phyloP scores from a whole-genome alignment of 2,329 filamentous ascomycete species.

The Phyllosticta citriasiana region DNA sequence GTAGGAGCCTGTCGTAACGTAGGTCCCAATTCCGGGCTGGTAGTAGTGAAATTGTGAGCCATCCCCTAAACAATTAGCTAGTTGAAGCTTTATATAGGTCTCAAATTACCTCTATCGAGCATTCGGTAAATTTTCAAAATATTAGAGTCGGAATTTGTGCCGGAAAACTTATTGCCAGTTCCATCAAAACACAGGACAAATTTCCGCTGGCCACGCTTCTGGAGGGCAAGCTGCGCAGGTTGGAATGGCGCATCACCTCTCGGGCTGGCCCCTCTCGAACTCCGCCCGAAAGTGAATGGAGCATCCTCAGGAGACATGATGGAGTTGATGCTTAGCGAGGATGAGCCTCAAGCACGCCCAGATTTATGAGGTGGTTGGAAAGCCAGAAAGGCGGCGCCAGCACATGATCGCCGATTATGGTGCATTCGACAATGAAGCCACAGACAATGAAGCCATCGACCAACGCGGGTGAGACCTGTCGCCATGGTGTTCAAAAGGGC shows the following conservation, averaged over 20 bases:
- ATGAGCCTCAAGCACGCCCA: neutral
- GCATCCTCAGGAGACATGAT: neutral
- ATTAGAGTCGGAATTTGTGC: slow-evolving; percentile 15
- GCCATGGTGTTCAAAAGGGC: neutral
- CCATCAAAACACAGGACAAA: slow-evolving; percentile 36
- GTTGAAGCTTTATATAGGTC: too few relatives aligned
- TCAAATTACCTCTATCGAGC: slow-evolving; percentile 13
- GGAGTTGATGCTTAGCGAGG: neutral
- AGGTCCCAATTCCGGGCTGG: slow-evolving; percentile 56
- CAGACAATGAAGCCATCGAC: neutral
- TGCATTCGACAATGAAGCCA: neutral
- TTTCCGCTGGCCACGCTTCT: slow-evolving; percentile 39
- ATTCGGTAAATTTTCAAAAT: slow-evolving; percentile 16
- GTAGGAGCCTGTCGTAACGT: slow-evolving; percentile 52
- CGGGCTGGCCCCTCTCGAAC: neutral
- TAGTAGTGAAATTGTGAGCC: slow-evolving; percentile 15
- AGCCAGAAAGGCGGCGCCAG: neutral
- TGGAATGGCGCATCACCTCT: neutral
- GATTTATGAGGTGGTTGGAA: neutral
- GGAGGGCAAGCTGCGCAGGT: slow-evolving; percentile 24
- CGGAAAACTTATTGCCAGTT: slow-evolving; percentile 16
- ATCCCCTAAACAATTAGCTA: too few relatives aligned
- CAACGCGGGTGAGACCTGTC: neutral
- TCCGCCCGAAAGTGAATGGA: neutral
- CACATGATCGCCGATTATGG: neutral